Conservation (phyloP, 2,329 filamentous ascomycete species). For the Gliomastix tumulicola region DNA sequence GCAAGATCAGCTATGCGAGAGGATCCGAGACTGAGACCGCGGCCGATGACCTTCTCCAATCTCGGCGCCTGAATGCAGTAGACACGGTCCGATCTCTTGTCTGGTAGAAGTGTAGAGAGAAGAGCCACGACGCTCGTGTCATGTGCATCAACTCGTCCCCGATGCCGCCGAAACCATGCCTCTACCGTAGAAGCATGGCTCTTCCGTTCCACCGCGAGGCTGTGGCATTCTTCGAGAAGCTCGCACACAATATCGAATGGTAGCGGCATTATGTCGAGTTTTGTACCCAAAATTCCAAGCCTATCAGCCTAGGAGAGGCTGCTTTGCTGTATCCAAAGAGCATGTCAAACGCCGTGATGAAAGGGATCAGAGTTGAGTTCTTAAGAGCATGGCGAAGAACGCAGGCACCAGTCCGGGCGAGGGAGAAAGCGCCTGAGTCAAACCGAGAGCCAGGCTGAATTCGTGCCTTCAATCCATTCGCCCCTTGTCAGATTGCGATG, state of each 20-base stretch:
- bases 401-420: no score
- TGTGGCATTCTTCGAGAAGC: slow-evolving; percentile 62
- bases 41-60: slow-evolving; percentile 61
- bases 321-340: no score
- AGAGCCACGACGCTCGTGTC: slow-evolving; percentile 56
- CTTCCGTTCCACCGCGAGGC: slow-evolving; percentile 22
- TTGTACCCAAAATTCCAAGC: no score
- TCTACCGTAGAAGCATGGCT: slow-evolving; percentile 32
- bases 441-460: no score
- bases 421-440: no score
- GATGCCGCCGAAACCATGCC: slow-evolving; percentile 65
- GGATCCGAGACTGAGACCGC: slow-evolving; percentile 57
- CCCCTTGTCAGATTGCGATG: no score
- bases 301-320: no score
- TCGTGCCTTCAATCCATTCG: no score
- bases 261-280: slow-evolving; percentile 32
- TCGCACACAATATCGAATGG: slow-evolving; percentile 67
- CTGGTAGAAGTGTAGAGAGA: slow-evolving; percentile 69
- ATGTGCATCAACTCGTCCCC: slow-evolving; percentile 46
- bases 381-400: no score
- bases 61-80: slow-evolving; percentile 59
- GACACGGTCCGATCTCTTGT: slow-evolving; percentile 69
- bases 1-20: slow-evolving; percentile 55
- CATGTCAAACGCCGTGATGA: no score
- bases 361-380: no score